Percentiles rank a stretch among this genome's conserved stretches.
Evolutionary conservation across 176 grass and related monocot genomes (phyloP).

Genomic region (Phragmites australis): DNA sequence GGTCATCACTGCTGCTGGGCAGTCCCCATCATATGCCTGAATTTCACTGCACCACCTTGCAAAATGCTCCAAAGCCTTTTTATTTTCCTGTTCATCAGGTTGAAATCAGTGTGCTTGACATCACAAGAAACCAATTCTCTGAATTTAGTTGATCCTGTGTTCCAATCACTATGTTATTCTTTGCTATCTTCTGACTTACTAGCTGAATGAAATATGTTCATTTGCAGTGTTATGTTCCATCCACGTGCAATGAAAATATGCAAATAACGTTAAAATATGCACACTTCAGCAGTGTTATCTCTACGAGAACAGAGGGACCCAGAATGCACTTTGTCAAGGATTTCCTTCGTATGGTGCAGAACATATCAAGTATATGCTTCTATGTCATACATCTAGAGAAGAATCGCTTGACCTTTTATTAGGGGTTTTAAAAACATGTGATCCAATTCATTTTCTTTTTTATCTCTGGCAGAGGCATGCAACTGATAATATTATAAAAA

Average conservation of each 20-base stretch:
- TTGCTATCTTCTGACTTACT: not conserved
- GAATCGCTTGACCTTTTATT: no score
- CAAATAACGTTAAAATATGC: no score
- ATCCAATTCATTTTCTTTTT: no score
- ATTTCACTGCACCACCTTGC: not conserved
- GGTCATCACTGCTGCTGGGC: not conserved
- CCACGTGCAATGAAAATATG: not conserved
- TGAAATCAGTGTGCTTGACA: not conserved
- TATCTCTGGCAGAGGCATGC: no score
- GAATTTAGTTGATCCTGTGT: not conserved
- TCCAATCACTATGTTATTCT: not conserved
- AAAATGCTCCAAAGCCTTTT: not conserved
- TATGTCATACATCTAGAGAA: no score
- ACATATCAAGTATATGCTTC: no score
- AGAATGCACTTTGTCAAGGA: no score
- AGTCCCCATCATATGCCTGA: not conserved
- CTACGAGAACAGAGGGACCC: no score
- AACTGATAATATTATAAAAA: not conserved
- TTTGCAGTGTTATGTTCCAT: not conserved
- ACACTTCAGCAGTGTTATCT: no score
- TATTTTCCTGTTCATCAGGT: not conserved
- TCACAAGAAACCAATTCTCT: not conserved
- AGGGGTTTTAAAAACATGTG: no score
- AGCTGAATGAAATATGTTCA: slow-evolving; percentile 5
- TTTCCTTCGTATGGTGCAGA: no score